Percentiles rank a stretch among this genome's conserved stretches.
Conservation (phyloP, 371 early-diverging fungal species). For the Rhizopus arrhizus region DNA sequence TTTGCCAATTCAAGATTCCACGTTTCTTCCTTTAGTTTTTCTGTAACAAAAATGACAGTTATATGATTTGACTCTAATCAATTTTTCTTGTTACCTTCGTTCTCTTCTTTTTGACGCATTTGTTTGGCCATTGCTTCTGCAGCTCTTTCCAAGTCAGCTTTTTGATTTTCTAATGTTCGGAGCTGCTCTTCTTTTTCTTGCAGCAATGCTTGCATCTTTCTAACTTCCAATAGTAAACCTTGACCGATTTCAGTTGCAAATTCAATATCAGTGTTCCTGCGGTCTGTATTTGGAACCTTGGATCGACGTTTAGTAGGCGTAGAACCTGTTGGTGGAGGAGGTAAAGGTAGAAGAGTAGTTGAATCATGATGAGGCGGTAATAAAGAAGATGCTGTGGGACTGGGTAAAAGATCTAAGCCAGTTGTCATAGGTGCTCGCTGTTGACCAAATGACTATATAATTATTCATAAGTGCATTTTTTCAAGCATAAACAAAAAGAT, state of each 20-base stretch:
- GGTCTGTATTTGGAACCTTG: slow-evolving; percentile 51
- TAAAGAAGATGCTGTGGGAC: slow-evolving; percentile 44
- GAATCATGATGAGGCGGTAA: slow-evolving; percentile 42
- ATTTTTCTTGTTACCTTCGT: slow-evolving; percentile 50
- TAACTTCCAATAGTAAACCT: slow-evolving; percentile 52
- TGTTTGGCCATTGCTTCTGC: slow-evolving; percentile 68
- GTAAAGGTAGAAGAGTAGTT: slow-evolving; percentile 39
- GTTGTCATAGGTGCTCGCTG: slow-evolving; percentile 24
- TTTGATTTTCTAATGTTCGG: slow-evolving; percentile 64
- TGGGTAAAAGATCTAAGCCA: slow-evolving; percentile 48
- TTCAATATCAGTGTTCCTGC: slow-evolving; percentile 57
- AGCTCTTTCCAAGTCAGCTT: slow-evolving; percentile 64
- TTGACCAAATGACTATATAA: neutral
- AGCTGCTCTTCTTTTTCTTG: slow-evolving; percentile 69
- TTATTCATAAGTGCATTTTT: neutral
- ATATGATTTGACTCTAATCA: too few species aligned
- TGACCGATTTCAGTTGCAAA: slow-evolving; percentile 62
- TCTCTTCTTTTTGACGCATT: slow-evolving; percentile 62
- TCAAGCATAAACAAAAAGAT: slow-evolving; percentile 3
- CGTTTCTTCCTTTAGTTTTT: slow-evolving; percentile 60
- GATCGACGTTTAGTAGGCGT: slow-evolving; percentile 57
- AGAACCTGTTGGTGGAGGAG: slow-evolving; percentile 49
- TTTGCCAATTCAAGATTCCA: slow-evolving; percentile 67
- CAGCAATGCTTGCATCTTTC: slow-evolving; percentile 54
- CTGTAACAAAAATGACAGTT: slow-evolving; percentile 10